Conservation (phyloP, 2,329 filamentous ascomycete species). For the Fusarium luffae region DNA sequence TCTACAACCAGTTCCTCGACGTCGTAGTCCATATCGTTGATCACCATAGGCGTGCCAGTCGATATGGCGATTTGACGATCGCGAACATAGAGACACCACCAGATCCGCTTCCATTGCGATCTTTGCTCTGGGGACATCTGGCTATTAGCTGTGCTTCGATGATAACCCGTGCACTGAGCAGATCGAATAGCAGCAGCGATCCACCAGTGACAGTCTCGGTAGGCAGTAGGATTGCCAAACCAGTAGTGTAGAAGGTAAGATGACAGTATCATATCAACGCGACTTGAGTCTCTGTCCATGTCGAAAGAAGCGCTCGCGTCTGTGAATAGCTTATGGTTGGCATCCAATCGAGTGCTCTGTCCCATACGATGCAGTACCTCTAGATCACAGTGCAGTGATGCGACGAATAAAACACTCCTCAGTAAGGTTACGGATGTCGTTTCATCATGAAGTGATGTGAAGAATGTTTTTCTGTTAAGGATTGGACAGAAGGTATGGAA, state of each 20-base stretch:
- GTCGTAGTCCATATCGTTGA: not conserved
- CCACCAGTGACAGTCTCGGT: slow-evolving; percentile 14
- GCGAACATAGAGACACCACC: slow-evolving; percentile 7
- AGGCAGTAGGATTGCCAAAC: slow-evolving; percentile 16
- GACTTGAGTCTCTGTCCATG: not conserved
- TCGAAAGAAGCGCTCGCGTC: not conserved
- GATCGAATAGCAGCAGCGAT: slow-evolving; percentile 7
- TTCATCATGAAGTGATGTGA: not conserved
- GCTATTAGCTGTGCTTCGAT: not conserved
- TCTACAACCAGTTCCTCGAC: not conserved
- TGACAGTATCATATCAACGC: not conserved
- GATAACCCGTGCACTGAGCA: not conserved
- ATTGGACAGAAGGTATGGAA: slow-evolving; percentile 11
- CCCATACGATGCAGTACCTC: slow-evolving; percentile 12
- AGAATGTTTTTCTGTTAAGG: not conserved
- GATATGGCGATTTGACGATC: slow-evolving; percentile 12
- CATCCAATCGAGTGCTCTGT: slow-evolving; percentile 1
- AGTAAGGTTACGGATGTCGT: not conserved
- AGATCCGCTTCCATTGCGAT: not conserved
- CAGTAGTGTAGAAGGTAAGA: slow-evolving; percentile 25
- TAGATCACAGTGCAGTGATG: slow-evolving; percentile 3
- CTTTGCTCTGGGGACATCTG: accelerated
- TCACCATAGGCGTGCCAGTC: not conserved
- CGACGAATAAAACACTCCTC: slow-evolving; percentile 2
- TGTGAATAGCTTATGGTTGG: not conserved